A percentile compares a stretch with the other conserved stretches of the same genome.
Conservation (phyloP, 352 stramenopile species). For the Blastocystis sp. region DNA sequence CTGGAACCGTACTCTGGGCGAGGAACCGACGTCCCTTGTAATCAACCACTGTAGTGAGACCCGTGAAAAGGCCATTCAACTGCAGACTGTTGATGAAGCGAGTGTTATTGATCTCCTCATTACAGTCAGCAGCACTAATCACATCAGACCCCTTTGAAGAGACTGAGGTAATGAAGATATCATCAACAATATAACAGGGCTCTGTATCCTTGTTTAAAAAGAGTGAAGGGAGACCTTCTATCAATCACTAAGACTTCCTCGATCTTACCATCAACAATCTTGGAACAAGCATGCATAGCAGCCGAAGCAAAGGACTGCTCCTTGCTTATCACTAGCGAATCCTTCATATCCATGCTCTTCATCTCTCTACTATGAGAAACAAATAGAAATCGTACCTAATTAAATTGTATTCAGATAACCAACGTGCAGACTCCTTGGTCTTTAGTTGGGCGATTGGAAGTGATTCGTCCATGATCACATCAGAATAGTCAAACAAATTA, state of each 20-base stretch:
- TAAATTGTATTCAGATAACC: slow-evolving; percentile 29
- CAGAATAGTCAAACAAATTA: slow-evolving; percentile 40
- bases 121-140: neutral
- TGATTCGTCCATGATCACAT: slow-evolving; percentile 22
- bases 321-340: slow-evolving; percentile 36
- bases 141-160: neutral
- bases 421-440: neutral
- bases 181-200: slow-evolving; percentile 33
- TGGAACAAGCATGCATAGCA: neutral
- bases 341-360: slow-evolving; percentile 6
- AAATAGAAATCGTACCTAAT: neutral
- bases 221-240: neutral
- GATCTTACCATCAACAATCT: slow-evolving; percentile 33
- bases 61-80: slow-evolving; percentile 22
- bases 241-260: neutral
- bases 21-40: slow-evolving; percentile 64
- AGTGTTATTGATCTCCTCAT: slow-evolving; percentile 49
- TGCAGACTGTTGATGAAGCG: slow-evolving; percentile 35
- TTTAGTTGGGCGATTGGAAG: neutral
- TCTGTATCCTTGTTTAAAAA: neutral
- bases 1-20: slow-evolving; percentile 15
- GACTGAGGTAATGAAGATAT: slow-evolving; percentile 49
- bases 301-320: slow-evolving; percentile 41
- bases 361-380: neutral
- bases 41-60: slow-evolving; percentile 29